Base-by-base conservation (phyloP, 2,329 filamentous ascomycete genomes). In the Trichothecium roseum region DNA sequence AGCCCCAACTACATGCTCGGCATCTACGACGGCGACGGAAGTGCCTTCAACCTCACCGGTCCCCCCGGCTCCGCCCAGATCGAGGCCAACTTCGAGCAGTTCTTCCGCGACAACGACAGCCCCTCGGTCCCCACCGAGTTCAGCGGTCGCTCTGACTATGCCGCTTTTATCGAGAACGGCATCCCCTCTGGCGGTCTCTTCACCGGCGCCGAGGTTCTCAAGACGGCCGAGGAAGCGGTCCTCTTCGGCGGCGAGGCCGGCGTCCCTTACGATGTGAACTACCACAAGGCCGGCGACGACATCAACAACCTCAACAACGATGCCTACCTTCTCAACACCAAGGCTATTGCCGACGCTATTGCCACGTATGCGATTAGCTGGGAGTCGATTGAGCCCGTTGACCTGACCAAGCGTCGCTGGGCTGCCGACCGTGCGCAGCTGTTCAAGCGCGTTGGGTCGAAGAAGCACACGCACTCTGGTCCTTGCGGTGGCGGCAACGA, bases 181-280 rank as follows among this genome's bases (percentile, higher is more conserved):
- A 78, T 83, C 39, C 74, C 81, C 3, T 69, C 72, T 1, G 80
- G 80, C 18, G 81, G 81, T 10, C 64, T 84, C 39, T 80, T 79
- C 47, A 83, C 79, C 8, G 78, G 78, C 9, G 78, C 78, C 3
- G 77, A 81, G 51, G 69, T 60, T 5, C 51, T 76, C 52, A 81
- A 80, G 67, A 79, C 74, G 0, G 60, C 62, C 24, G 66, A 69
- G 28, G 71, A 83, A 49, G 70, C 62, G 0, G 60, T 57, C 26
- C 54, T 73, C 47, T 83, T 81, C 42, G 78, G 79, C 9, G 79
- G 79, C 15, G 56, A 67, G 44, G 74, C 69, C 8, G 77, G 65
- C 40, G 54, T 63, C 18, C 53, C 62, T 34, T 62, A 62, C 45
- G 58, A 70, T 40, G 44, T 58, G 46, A 60, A 65, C 59, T 65